Evolutionary conservation across 2,329 filamentous ascomycete genomes (phyloP), one percentile per base, ranked within the genome.

Genomic region (Aspergillus calidoustus): DNA sequence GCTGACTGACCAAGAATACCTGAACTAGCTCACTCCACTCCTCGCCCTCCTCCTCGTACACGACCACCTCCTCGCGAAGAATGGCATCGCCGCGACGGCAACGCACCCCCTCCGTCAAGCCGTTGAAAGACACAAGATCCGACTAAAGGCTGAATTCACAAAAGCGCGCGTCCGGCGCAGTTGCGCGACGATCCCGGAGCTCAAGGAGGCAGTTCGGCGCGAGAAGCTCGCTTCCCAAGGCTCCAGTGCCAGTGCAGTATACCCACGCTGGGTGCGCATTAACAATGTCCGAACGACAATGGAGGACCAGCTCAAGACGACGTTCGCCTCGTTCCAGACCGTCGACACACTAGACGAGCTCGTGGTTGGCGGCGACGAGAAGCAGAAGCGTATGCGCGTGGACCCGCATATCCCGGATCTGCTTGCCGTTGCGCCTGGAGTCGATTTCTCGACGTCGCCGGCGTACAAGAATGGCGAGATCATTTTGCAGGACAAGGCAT

Each of bases 401-500:
- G 95, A 98, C 71, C 81, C 85, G 6, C 86, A 97, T 71, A 87
- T 99, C 7, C 92, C 93, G 0, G 89, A 95, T 69, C 82, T 99
- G 3, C 76, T 99, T 7, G 95, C 93, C 2, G 80, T 97, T 1
- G 88, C 91, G 2, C 86, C 90, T 0, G 83, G 85, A 1, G 82
- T 85, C 43, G 91, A 96, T 71, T 81, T 97, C 48, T 89, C 87
- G 22, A 90, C 88, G 64, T 89, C 87, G 7, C 78, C 84, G 15
- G 90, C 92, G 0, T 98, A 98, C 76, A 84, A 81, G 15, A 81
- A 84, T 1, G 94, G 94, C 1, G 85, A 88, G 51, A 86, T 98
- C 57, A 97, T 98, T 62, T 81, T 98, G 25, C 95, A 99, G 75
- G 95, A 98, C 72, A 98, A 97, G 77, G 94, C 95, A 0, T 97